These are phyloP conservation scores for Colletotrichum destructivum DNA, from an alignment of 2,329 filamentous ascomycete species.

Conservation along the genomic window DNA sequence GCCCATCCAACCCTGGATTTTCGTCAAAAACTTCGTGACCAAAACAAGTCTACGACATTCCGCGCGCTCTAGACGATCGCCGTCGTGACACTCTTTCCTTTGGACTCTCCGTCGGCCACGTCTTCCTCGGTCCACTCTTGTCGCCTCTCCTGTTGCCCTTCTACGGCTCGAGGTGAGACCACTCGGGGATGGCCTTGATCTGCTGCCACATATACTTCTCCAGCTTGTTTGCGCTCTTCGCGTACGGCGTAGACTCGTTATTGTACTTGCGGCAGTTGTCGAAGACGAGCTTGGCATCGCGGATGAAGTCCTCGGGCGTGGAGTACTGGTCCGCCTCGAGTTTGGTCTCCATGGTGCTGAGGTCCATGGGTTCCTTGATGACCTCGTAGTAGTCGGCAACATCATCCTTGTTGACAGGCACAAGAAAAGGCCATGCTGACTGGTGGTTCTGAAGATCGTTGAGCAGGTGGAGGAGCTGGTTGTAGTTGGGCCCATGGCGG, in stretches of 20 bases:
- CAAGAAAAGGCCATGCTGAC: constrained; percentile 93
- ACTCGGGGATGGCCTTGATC: constrained; percentile 93
- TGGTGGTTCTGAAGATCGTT: constrained; percentile 96
- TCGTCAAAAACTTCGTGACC: constrained; percentile 23
- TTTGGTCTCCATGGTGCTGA: constrained; percentile 95
- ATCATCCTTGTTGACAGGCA: constrained; percentile 94
- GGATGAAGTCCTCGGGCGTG: constrained; percentile 92
- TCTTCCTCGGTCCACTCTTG: constrained; percentile 11
- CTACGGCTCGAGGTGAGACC: constrained; percentile 77
- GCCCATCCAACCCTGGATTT: constrained; percentile 7
- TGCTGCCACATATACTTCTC: constrained; percentile 97
- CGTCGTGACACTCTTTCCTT: constrained; percentile 5
- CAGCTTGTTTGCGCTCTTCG: constrained; percentile 93
- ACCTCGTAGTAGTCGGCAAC: constrained; percentile 99
- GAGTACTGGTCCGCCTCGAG: constrained; percentile 94
- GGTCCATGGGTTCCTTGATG: constrained; percentile 97
- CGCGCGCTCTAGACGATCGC: constrained; percentile 27
- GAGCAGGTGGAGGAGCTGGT: constrained; percentile 90
- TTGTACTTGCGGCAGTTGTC: constrained; percentile 98
- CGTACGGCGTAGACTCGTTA: constrained; percentile 93
- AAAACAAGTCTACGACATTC: constrained; percentile 18
- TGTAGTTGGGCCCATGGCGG: constrained; percentile 96
- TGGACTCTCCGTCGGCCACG: neutral
- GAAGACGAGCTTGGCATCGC: constrained; percentile 90
- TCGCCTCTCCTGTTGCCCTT: constrained; percentile 44